Percentiles rank a stretch among this genome's conserved stretches.
Evolutionary conservation across 805 yeast genomes (phyloP).

Genomic region (Pichia scutulata): DNA sequence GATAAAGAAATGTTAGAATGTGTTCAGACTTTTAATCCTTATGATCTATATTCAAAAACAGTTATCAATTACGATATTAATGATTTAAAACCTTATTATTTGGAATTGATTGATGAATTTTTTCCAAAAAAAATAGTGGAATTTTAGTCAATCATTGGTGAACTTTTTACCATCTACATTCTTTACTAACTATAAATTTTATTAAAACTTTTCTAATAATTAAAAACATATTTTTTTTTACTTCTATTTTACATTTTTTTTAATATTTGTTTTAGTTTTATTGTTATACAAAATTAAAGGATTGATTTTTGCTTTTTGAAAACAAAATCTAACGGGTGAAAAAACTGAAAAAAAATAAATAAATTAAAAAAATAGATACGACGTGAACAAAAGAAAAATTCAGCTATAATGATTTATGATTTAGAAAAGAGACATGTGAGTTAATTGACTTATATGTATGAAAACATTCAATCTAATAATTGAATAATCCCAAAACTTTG

Average conservation of each 20-base stretch:
- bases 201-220: neutral
- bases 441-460: too few species aligned
- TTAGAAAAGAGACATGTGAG: neutral
- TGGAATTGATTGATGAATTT: slow-evolving; percentile 57
- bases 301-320: neutral
- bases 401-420: neutral
- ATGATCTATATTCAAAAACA: slow-evolving; percentile 59
- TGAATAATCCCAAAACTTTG: slow-evolving; percentile 72
- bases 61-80: slow-evolving; percentile 42
- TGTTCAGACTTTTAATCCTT: slow-evolving; percentile 59
- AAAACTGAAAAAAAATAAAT: neutral
- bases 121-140: slow-evolving; percentile 53
- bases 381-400: neutral
- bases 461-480: too few species aligned
- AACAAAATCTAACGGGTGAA: neutral
- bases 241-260: neutral
- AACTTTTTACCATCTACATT: neutral
- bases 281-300: neutral
- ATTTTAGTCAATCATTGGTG: slow-evolving; percentile 30
- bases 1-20: slow-evolving; percentile 55
- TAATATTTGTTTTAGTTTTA: neutral
- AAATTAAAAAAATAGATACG: neutral
- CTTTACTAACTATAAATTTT: neutral
- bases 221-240: too few species aligned
- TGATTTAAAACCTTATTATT: slow-evolving; percentile 48